These are phyloP conservation scores for Ophiocordyceps sinensis DNA, from an alignment of 2,329 filamentous ascomycete genomes.

Conservation along the genomic window DNA sequence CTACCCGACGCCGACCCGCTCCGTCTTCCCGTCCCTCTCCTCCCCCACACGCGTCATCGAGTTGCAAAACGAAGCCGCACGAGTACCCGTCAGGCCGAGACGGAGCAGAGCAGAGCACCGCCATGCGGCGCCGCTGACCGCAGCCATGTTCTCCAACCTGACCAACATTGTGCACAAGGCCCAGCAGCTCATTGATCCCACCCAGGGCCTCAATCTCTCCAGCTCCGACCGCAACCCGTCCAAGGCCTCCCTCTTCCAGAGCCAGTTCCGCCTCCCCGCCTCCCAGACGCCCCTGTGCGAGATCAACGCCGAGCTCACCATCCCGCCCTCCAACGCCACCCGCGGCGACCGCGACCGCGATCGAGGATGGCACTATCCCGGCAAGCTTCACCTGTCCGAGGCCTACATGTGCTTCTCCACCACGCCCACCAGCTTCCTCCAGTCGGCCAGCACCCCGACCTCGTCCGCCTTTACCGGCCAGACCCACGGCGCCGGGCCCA, in stretches of 20 bases:
- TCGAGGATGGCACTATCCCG: conserved; percentile 75
- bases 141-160: conserved; percentile 43
- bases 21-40: background rate
- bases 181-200: conserved; percentile 86
- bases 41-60: background rate
- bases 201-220: conserved; percentile 58
- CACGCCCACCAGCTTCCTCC: conserved; percentile 73
- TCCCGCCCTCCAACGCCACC: conserved; percentile 56
- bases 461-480: conserved; percentile 82
- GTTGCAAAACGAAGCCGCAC: no score
- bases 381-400: conserved; percentile 87
- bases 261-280: conserved; percentile 88
- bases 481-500: conserved; percentile 82
- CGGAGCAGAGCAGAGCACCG: conserved; percentile 7
- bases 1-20: no score
- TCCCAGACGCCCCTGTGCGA: conserved; percentile 89
- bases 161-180: conserved; percentile 87
- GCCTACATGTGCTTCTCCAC: conserved; percentile 95
- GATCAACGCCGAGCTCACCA: conserved; percentile 89
- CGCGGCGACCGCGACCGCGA: conserved; percentile 58
- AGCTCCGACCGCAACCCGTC: conserved; percentile 70
- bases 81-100: no score
- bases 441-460: conserved; percentile 62
- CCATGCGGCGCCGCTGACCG: conserved; percentile 25
- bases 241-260: conserved; percentile 85